Conservation (phyloP, 169 alveolate species). For the Amoebophrya sp. region DNA sequence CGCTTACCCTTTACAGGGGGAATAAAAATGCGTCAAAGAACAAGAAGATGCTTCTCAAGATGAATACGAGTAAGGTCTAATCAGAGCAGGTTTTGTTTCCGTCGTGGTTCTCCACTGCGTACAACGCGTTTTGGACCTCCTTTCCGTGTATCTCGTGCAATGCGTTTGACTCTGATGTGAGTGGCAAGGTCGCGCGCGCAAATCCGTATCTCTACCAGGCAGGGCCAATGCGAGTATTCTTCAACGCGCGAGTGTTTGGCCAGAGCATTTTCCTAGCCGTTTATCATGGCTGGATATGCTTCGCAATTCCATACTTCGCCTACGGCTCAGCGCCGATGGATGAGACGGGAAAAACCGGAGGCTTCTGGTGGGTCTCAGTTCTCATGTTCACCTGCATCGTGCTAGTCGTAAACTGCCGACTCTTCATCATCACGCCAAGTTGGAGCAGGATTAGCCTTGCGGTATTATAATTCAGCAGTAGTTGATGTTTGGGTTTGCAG, state of each 20-base stretch:
- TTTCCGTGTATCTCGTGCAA: slow-evolving; percentile 35
- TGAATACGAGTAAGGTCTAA: too few species aligned
- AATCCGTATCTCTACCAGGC: slow-evolving; percentile 38
- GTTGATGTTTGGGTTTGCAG: too few species aligned
- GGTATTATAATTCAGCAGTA: too few species aligned
- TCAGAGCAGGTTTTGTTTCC: background rate
- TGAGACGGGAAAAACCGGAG: background rate
- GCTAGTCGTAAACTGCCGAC: background rate
- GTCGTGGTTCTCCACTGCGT: background rate
- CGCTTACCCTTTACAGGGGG: background rate
- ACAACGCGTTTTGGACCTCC: background rate
- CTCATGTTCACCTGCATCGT: slow-evolving; percentile 11
- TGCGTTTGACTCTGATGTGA: slow-evolving; percentile 38
- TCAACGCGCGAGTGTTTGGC: slow-evolving; percentile 27
- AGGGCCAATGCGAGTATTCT: slow-evolving; percentile 24
- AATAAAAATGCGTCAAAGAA: background rate
- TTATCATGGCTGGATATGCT: slow-evolving; percentile 56
- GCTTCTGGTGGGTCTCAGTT: slow-evolving; percentile 4
- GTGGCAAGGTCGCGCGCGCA: background rate
- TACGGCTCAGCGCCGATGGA: background rate
- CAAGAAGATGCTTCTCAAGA: too few species aligned
- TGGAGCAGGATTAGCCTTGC: background rate
- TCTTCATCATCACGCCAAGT: background rate
- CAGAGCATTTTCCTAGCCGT: slow-evolving; percentile 54
- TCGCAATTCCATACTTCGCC: slow-evolving; percentile 42